Conservation (phyloP, 768 basidiomycete species). For the Russula griseocarnosa region DNA sequence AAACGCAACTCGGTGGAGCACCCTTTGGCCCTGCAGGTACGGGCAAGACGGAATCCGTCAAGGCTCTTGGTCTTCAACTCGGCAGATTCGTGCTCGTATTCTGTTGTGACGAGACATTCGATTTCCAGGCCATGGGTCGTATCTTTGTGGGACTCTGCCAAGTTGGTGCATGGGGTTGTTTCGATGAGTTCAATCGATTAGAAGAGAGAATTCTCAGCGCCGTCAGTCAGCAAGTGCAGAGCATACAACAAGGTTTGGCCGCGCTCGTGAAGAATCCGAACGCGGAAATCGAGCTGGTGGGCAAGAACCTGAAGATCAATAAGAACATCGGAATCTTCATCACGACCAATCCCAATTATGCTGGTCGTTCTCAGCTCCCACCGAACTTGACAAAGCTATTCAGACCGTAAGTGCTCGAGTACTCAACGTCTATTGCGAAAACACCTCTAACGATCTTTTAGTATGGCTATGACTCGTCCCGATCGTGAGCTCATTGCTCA, state of each 20-base stretch:
- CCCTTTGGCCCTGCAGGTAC: constrained; percentile 95
- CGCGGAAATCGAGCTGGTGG: constrained; percentile 91
- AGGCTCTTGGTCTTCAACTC: constrained; percentile 94
- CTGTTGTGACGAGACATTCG: constrained; percentile 99
- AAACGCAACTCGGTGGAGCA: constrained; percentile 92
- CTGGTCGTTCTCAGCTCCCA: constrained; percentile 88
- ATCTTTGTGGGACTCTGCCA: constrained; percentile 98
- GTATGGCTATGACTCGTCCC: constrained; percentile 99
- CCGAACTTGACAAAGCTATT: constrained; percentile 90
- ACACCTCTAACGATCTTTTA: constrained; percentile 33
- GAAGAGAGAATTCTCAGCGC: constrained; percentile 97
- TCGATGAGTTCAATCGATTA: constrained; percentile 96
- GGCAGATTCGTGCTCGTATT: constrained; percentile 99
- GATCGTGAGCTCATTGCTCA: constrained; percentile 98
- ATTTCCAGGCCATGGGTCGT: constrained; percentile 99
- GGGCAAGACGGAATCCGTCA: constrained; percentile 99
- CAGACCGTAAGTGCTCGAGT: constrained; percentile 68
- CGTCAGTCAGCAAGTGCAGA: constrained; percentile 98
- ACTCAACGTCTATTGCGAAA: background rate
- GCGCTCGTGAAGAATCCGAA: constrained; percentile 77
- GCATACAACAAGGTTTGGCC: constrained; percentile 94
- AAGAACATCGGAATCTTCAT: constrained; percentile 99
- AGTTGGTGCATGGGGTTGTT: constrained; percentile 98
- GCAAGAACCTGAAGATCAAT: constrained; percentile 89
- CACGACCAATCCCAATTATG: constrained; percentile 98